Evolutionary conservation across 345 rosid genomes (phyloP).

Genomic region (Rhodamnia argentea): DNA sequence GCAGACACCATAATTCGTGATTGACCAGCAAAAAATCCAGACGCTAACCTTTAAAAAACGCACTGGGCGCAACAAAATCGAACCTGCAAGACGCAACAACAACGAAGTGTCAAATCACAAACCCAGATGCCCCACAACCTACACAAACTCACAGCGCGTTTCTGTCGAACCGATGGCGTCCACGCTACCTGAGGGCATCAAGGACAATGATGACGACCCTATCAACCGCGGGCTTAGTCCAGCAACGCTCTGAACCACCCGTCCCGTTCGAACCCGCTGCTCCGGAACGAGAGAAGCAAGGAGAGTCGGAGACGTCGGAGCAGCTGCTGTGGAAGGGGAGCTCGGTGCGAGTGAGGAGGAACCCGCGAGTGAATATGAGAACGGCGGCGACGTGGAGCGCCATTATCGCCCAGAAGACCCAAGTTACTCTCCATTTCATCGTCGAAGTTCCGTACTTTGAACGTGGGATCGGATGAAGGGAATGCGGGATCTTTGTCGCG

Average conservation of each 20-base stretch:
- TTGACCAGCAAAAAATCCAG: not conserved
- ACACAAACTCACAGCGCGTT: not conserved
- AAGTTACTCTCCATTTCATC: slow-evolving; percentile 3
- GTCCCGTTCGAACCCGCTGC: not conserved
- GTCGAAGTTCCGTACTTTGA: not conserved
- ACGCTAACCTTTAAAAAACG: slow-evolving; percentile 44
- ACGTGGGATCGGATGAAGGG: not conserved
- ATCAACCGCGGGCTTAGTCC: slow-evolving; percentile 67
- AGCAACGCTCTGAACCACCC: slow-evolving; percentile 17
- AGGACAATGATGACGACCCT: slow-evolving; percentile 67
- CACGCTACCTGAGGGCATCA: slow-evolving; percentile 62
- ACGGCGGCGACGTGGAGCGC: slow-evolving; percentile 48
- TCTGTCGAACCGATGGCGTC: not conserved
- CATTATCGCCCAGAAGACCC: slow-evolving; percentile 23
- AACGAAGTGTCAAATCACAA: not conserved
- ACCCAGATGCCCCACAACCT: not conserved
- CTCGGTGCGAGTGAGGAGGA: slow-evolving; percentile 89
- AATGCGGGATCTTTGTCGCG: not conserved
- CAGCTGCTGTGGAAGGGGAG: slow-evolving; percentile 61
- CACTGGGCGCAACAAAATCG: slow-evolving; percentile 79
- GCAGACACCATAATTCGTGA: not conserved
- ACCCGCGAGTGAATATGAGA: slow-evolving; percentile 68
- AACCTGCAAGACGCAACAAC: slow-evolving; percentile 27
- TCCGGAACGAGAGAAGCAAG: slow-evolving; percentile 30
- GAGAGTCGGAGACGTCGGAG: slow-evolving; percentile 58